Evolutionary conservation across 2,329 filamentous ascomycete species (phyloP).

Genomic region (Neobulgaria alba): DNA sequence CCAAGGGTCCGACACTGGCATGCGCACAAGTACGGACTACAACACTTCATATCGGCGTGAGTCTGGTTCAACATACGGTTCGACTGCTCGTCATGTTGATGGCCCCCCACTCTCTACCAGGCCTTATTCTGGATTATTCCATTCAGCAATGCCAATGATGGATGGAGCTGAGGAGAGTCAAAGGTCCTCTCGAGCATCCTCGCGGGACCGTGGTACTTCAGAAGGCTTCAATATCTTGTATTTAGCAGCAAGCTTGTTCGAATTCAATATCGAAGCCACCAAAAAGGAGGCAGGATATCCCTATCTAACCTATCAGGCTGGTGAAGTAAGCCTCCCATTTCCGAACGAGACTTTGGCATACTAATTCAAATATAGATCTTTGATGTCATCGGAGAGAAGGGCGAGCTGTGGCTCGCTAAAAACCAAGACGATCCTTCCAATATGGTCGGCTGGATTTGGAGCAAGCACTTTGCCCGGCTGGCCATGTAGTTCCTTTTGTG

Average conservation of each 20-base stretch:
- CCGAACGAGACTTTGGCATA: constrained; percentile 4
- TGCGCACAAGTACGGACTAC: constrained; percentile 45
- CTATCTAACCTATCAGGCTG: constrained; percentile 89
- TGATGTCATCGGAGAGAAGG: constrained; percentile 90
- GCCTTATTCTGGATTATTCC: constrained; percentile 71
- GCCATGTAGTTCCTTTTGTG: constrained; percentile 26
- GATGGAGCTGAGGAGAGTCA: constrained; percentile 51
- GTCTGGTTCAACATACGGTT: constrained; percentile 47
- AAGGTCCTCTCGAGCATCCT: constrained; percentile 50
- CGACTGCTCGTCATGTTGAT: constrained; percentile 34
- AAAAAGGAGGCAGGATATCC: constrained; percentile 91
- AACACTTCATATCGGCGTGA: constrained; percentile 37
- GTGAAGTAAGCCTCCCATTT: constrained; percentile 54
- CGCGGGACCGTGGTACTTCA: constrained; percentile 43
- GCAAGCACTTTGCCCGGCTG: constrained; percentile 79
- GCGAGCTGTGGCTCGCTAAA: constrained; percentile 92
- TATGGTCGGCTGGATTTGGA: constrained; percentile 96
- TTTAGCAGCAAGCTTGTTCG: constrained; percentile 86
- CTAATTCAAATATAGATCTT: constrained; percentile 52
- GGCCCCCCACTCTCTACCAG: constrained; percentile 20
- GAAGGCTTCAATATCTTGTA: constrained; percentile 70
- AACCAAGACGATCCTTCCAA: constrained; percentile 84
- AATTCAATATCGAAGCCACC: constrained; percentile 92
- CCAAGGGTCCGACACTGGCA: constrained; percentile 41
- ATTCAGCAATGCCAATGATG: constrained; percentile 74